Base-by-base conservation (phyloP, 306 rosid genomes). In the Oxytropis ochrocephala region DNA sequence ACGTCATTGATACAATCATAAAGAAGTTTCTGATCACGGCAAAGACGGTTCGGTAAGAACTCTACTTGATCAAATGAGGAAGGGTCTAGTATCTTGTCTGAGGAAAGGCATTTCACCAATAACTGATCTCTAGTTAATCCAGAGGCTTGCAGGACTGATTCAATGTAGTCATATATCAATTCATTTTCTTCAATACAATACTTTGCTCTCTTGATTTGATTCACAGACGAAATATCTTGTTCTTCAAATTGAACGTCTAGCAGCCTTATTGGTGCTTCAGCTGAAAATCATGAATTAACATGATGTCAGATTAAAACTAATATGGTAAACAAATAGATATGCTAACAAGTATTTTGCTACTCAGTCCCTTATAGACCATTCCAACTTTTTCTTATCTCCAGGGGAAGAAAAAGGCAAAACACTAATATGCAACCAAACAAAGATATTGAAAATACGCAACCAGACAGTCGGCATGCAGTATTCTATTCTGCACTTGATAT, bases 161-260 rank as follows among this genome's bases (percentile, higher is more conserved):
- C 75, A 63, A 89, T 82, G 64, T 73, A 95, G 72, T 81, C 86
- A 74, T 62, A 89, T 67, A 87, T 79, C 63, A 64, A 65, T 18
- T 87, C 83, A 51, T 77, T 87, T 78, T 82, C 96, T 52, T 81
- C 80, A 59, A 71, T 47, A 16, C 77, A 79, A 52, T 75, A 47
- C 59, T 87, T 88, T 41, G 44, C 77, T 60, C 57, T 50, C 11
- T 68, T 52, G 62, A 77, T 72, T 70, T 78, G 76, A 70, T 91
- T 80, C 63, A 63, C 6, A 27, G 75, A 83, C 29, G 83, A 71
- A 77, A 67, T 70, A 53, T 83, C 77, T 6, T 47, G 81, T 53
- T 87, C 97, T 79, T 86, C 97, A 78, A 91, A 95, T 80, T 80
- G 74, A 74, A 87, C 82, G 53, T 60, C 87, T 10, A 88, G 67